Evolutionary conservation across 2,329 filamentous ascomycete genomes (phyloP).

Genomic region (Aspergillus carbonarius): DNA sequence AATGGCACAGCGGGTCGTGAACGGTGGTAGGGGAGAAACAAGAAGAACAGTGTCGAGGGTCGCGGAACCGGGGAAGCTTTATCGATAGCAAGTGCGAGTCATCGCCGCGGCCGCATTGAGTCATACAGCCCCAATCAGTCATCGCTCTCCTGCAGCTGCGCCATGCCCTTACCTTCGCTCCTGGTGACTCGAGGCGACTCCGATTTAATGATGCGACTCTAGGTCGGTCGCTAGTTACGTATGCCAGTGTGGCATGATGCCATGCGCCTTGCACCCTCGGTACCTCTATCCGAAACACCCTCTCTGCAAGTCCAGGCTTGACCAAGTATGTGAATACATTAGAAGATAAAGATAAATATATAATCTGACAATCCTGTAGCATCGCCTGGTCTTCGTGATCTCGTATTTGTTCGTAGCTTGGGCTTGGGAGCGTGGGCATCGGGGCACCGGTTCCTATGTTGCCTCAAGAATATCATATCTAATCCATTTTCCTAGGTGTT

Average conservation of each 20-base stretch:
- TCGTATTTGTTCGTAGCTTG: conserved; percentile 3
- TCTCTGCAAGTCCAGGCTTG: not conserved
- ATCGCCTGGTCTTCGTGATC: conserved; percentile 8
- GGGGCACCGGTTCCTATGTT: not conserved
- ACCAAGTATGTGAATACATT: not conserved
- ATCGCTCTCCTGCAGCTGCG: not conserved
- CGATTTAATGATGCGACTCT: not conserved
- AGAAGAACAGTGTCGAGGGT: not conserved
- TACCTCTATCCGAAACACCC: not conserved
- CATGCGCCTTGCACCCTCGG: not conserved
- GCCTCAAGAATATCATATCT: not conserved
- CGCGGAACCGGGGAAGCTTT: conserved; percentile 25
- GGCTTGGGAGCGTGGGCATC: not conserved
- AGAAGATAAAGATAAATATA: not conserved
- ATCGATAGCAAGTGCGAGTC: conserved; percentile 34
- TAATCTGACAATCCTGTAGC: not conserved
- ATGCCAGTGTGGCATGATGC: conserved; percentile 1
- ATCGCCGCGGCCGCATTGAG: conserved; percentile 19
- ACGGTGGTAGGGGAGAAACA: conserved; percentile 7
- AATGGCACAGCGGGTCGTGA: conserved; percentile 1
- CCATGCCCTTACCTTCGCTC: not conserved
- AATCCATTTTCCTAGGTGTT: not conserved
- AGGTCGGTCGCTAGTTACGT: not conserved
- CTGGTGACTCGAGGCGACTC: not conserved
- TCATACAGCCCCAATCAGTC: conserved; percentile 8